These are phyloP conservation scores for Annulohypoxylon truncatum DNA, from an alignment of 2,329 filamentous ascomycete species.

Conservation along the genomic window DNA sequence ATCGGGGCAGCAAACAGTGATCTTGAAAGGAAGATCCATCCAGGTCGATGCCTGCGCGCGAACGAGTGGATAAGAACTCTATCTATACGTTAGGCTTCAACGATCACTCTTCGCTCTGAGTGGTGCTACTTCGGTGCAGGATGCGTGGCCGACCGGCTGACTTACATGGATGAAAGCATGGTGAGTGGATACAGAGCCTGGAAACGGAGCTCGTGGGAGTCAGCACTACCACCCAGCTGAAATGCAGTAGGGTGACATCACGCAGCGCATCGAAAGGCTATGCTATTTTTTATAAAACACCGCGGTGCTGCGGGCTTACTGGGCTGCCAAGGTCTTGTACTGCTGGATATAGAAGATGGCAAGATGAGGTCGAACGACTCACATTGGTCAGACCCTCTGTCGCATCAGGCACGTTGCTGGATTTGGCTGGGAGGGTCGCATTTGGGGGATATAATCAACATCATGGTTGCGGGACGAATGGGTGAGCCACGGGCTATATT, in stretches of 20 bases:
- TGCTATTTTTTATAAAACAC: slow-evolving; percentile 32
- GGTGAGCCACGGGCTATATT: slow-evolving; percentile 15
- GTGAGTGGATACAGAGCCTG: slow-evolving; percentile 19
- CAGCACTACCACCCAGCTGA: slow-evolving; percentile 37
- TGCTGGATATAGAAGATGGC: slow-evolving; percentile 15
- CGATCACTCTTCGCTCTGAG: background rate
- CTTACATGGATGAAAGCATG: slow-evolving; percentile 30
- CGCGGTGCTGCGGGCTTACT: slow-evolving; percentile 25
- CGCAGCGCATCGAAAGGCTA: slow-evolving; percentile 23
- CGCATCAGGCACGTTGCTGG: slow-evolving; percentile 20
- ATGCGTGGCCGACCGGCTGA: slow-evolving; percentile 31
- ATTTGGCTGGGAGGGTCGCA: slow-evolving; percentile 20
- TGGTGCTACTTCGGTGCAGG: slow-evolving; percentile 15
- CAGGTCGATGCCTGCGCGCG: slow-evolving; percentile 18
- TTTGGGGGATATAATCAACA: slow-evolving; percentile 11
- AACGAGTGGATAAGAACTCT: slow-evolving; percentile 32
- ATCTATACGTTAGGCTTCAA: slow-evolving; percentile 32
- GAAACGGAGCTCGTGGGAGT: slow-evolving; percentile 24
- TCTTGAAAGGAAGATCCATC: slow-evolving; percentile 15
- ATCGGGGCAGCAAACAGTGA: slow-evolving; percentile 14
- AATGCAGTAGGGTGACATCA: slow-evolving; percentile 36
- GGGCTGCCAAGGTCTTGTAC: slow-evolving; percentile 27
- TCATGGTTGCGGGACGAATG: slow-evolving; percentile 9
- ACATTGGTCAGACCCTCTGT: slow-evolving; percentile 10
- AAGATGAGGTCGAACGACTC: slow-evolving; percentile 6